Base-by-base conservation (phyloP, 2,329 filamentous ascomycete species). In the Hypoxylon sp. region DNA sequence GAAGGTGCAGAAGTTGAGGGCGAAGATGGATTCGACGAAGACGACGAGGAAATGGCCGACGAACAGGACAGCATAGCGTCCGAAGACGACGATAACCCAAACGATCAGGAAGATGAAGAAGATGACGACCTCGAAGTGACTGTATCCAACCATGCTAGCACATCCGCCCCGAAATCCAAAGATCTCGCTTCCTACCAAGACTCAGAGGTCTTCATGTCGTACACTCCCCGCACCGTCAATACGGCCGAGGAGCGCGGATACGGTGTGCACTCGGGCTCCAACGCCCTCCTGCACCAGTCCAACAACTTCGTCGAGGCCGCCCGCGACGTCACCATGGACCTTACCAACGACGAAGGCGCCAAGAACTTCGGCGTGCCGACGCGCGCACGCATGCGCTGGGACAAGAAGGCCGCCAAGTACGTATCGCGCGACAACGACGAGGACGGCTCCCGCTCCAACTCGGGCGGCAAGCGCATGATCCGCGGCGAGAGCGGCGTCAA, bases 381-480 rank as follows among this genome's bases (percentile, higher is more conserved):
- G 48, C 91, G 90, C 73, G 81, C 89, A 51, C 87, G 89, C 71
- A 90, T 97, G 89, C 91, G 96, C 71, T 99, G 96, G 96, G 96
- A 99, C 82, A 95, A 96, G 83, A 97, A 97, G 80, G 88, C 89
- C 75, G 96, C 92, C 81, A 98, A 97, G 81, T 99, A 98, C 81
- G 95, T 99, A 34, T 85, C 92, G 11, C 88, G 92, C 34, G 89
- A 89, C 73, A 98, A 99, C 83, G 96, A 99, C 81, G 92, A 97
- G 73, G 96, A 99, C 81, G 96, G 96, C 39, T 96, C 88, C 29
- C 89, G 89, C 74, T 67, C 90, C 75, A 87, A 41, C 1, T 58
- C 61, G 30, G 62, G 46, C 48, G 70, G 90, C 75, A 86, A 87
- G 64, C 87, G 86, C 75, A 90, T 97, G 82, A 90, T 97, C 61